Percentiles rank a stretch among this genome's conserved stretches.
phyloP scores from a whole-genome alignment of 805 yeast species.

The Teunomyces tritomae region DNA sequence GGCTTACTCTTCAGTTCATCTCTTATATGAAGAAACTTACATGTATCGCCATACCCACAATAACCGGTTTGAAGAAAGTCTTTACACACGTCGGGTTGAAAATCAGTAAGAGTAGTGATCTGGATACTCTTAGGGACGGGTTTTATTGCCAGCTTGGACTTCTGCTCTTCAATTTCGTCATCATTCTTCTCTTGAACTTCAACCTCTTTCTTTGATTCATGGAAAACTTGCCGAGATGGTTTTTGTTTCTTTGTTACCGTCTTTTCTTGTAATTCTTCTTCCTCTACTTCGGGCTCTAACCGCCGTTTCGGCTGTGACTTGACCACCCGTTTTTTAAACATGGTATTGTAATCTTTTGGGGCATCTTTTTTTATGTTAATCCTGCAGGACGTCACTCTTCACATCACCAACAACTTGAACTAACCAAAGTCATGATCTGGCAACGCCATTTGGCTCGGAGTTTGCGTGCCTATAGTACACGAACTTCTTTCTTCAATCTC shows the following conservation, averaged over 20 bases:
- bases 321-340: conserved; percentile 13
- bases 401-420: not conserved
- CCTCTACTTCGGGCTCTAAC: not conserved
- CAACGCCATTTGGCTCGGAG: not conserved
- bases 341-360: not conserved
- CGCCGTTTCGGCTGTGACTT: conserved; percentile 3
- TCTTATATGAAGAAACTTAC: conserved; percentile 89
- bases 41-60: conserved; percentile 96
- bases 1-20: conserved; percentile 81
- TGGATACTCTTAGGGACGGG: conserved; percentile 44
- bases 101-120: conserved; percentile 73
- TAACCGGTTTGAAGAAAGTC: conserved; percentile 89
- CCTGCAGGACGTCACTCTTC: not conserved
- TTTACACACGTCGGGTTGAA: conserved; percentile 91
- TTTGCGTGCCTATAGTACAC: conserved; percentile 2
- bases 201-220: not conserved
- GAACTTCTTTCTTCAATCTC: conserved; percentile 47
- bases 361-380: not conserved
- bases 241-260: not conserved
- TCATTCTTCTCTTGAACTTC: not conserved
- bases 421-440: not conserved
- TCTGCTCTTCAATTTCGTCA: not conserved
- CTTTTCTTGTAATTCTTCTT: not conserved
- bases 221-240: not conserved
- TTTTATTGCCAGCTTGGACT: conserved; percentile 15